Evolutionary conservation across 2,329 filamentous ascomycete genomes (phyloP), one percentile per base, ranked within the genome.

Genomic region (Elsinoe australis): DNA sequence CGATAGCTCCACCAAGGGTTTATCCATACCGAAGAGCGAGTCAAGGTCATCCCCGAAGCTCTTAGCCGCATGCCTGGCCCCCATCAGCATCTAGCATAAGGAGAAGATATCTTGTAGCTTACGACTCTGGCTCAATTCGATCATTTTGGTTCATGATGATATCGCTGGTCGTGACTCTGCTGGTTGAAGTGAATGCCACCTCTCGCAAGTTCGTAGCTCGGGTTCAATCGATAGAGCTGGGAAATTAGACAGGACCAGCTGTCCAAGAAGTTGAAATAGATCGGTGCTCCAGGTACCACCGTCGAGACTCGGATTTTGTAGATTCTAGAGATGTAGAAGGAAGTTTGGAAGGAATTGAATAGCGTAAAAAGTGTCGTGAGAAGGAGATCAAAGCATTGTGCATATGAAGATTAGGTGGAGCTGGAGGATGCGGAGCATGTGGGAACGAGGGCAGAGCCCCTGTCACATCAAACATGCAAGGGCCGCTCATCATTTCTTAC

Each of bases 21-120:
- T 83, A 58, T 92, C 86, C 61, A 95, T 82, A 61, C 85, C 83
- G 72, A 95, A 95, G 58, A 94, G 83, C 63, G 87, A 83, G 72
- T 90, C 85, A 52, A 95, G 74, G 64, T 90, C 86, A 35, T 80
- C 74, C 51, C 87, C 90, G 69, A 95, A 95, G 62, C 84, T 87
- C 58, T 80, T 83, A 47, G 88, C 89, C 26, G 39, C 39, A 10
- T 44, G 39, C 8, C 39, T 44, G 15, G 3, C 39, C 26, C 39
- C 9, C 15, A 12, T 44, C 26, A 44, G 39, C 39, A 2, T 32
- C 24, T 31, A 36, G 28, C 12, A 17, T 14, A 7, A 14, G 15
- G 6, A 31, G 14, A 14, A 3, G 8, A 29, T 45, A 29, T 21
- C 31, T 19, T 2, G 8, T 29, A 35, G 51, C 57, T 36, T 55